A percentile compares a stretch with the other conserved stretches of the same genome.
Conservation (phyloP, 116 monocot genomes). For the Papilionanthe hybrid region DNA sequence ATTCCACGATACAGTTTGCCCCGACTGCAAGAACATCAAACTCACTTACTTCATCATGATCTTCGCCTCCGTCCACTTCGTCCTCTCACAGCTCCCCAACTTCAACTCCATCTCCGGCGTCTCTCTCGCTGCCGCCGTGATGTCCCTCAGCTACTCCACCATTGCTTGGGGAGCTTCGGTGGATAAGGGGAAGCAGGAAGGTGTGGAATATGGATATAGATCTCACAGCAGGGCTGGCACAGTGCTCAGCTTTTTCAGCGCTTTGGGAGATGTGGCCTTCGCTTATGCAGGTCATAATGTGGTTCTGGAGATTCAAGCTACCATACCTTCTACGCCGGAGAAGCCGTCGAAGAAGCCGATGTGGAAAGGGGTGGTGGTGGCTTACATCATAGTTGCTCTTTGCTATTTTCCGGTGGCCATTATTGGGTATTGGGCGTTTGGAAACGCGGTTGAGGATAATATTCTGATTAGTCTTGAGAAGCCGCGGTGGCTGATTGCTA, state of each 20-base stretch:
- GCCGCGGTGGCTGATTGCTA: slow-evolving; percentile 43
- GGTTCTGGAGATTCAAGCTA: slow-evolving; percentile 54
- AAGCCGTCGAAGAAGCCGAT: slow-evolving; percentile 51
- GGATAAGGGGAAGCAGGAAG: slow-evolving; percentile 21
- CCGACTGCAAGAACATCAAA: slow-evolving; percentile 16
- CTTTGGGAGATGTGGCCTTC: slow-evolving; percentile 41
- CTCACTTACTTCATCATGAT: slow-evolving; percentile 40
- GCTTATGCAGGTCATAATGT: slow-evolving; percentile 57
- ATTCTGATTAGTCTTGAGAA: slow-evolving; percentile 33
- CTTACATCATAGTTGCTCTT: slow-evolving; percentile 44
- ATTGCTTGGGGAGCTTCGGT: slow-evolving; percentile 45
- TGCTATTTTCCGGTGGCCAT: slow-evolving; percentile 53
- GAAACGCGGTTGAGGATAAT: slow-evolving; percentile 32
- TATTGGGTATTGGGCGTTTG: slow-evolving; percentile 42
- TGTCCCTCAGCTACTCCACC: slow-evolving; percentile 50
- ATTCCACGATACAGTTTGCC: slow-evolving; percentile 23
- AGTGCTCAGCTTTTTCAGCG: slow-evolving; percentile 32
- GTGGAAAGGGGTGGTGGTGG: slow-evolving; percentile 50
- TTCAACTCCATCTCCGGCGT: slow-evolving; percentile 47
- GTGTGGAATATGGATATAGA: slow-evolving; percentile 30
- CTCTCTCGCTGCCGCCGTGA: slow-evolving; percentile 56
- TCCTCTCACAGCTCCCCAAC: slow-evolving; percentile 46
- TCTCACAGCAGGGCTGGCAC: slow-evolving; percentile 7
- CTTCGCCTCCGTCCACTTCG: slow-evolving; percentile 33
- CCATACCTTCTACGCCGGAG: slow-evolving; percentile 48